phyloP scores from a whole-genome alignment of 306 rosid species.

The peach (Prunus persica) region DNA sequence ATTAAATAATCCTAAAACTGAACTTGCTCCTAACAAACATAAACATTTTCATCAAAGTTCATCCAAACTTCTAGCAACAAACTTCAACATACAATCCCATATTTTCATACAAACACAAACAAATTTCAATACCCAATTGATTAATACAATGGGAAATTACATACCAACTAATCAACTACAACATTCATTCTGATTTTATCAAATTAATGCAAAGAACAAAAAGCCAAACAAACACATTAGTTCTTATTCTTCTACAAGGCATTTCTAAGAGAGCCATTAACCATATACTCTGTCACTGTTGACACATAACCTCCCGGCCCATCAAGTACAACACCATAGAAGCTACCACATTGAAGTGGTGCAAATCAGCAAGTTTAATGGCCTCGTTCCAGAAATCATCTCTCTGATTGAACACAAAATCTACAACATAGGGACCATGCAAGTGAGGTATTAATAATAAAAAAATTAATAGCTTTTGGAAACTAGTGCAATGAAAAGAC shows the following conservation, averaged over 20 bases:
- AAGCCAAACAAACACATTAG: conserved; percentile 29
- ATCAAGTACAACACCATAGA: conserved; percentile 89
- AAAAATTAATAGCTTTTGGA: not conserved
- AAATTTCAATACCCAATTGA: too few relatives aligned
- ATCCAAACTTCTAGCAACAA: too few relatives aligned
- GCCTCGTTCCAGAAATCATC: conserved; percentile 97
- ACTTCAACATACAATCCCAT: too few relatives aligned
- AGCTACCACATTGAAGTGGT: conserved; percentile 93
- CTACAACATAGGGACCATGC: conserved; percentile 1
- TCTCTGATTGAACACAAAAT: conserved; percentile 45
- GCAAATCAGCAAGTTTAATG: conserved; percentile 87
- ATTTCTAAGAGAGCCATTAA: conserved; percentile 82
- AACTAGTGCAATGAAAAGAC: conserved; percentile 18
- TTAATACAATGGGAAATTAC: not conserved
- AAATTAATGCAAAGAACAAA: not conserved
- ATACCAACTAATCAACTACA: not conserved
- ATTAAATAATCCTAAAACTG: too few relatives aligned
- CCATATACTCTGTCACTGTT: conserved; percentile 93
- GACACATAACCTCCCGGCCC: conserved; percentile 86
- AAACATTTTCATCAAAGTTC: too few relatives aligned
- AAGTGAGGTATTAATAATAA: not conserved
- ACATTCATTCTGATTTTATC: not conserved
- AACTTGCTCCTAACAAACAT: too few relatives aligned
- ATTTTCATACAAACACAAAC: too few relatives aligned
- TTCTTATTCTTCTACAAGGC: conserved; percentile 79